Evolutionary conservation across 345 rosid genomes (phyloP).

Genomic region (Microthlaspi erraticum): DNA sequence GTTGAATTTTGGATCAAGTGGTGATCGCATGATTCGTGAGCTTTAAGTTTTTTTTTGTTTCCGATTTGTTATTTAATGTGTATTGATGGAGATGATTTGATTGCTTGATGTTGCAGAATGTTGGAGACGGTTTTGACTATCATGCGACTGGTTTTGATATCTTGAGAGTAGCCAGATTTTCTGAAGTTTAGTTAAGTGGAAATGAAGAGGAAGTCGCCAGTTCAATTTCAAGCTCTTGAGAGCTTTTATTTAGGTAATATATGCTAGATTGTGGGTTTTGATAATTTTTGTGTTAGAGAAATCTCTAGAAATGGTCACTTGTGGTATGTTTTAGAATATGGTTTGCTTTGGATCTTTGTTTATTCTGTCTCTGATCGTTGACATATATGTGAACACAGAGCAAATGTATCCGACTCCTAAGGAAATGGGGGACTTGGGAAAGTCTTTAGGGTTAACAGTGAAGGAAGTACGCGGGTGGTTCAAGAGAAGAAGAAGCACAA

Average conservation of each 20-base stretch:
- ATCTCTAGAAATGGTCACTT: conserved; percentile 1
- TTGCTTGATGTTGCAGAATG: conserved; percentile 42
- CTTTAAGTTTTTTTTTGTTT: background rate
- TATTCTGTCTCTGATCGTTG: background rate
- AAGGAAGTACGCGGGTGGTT: conserved; percentile 85
- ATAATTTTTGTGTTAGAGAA: background rate
- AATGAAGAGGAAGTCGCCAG: conserved; percentile 73
- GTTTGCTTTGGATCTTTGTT: background rate
- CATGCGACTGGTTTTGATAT: conserved; percentile 6
- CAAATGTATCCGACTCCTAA: conserved; percentile 59
- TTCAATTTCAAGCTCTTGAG: conserved; percentile 76
- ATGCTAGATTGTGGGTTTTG: background rate
- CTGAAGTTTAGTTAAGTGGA: conserved; percentile 24
- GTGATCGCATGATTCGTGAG: conserved; percentile 18
- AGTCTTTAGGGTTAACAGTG: conserved; percentile 60
- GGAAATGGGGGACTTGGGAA: conserved; percentile 63
- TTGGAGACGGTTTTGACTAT: conserved; percentile 32
- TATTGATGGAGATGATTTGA: conserved; percentile 7
- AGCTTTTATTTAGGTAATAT: conserved; percentile 60
- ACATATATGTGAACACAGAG: conserved; percentile 51
- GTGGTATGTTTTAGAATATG: background rate
- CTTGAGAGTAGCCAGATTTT: background rate
- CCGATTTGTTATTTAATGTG: background rate
- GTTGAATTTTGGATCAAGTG: conserved; percentile 12
- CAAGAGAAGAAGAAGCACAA: conserved; percentile 69